phyloP scores from a whole-genome alignment of 2,329 filamentous ascomycete species.

The Ceratocystis diversiconidia region DNA sequence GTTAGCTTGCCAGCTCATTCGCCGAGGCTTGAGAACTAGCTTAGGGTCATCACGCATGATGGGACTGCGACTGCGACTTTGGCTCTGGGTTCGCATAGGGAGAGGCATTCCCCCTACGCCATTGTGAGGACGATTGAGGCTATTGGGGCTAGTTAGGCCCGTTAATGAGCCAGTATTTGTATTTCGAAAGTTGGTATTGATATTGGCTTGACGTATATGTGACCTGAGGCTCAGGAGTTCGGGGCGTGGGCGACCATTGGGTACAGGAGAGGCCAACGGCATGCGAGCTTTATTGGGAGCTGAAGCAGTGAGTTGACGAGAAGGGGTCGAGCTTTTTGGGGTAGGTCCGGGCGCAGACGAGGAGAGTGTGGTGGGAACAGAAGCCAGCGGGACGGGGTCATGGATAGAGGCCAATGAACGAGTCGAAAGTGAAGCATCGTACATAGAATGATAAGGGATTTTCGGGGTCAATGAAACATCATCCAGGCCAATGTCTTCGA shows the following conservation, averaged over 20 bases:
- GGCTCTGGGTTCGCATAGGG: conserved; percentile 15
- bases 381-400: conserved; percentile 23
- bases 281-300: conserved; percentile 19
- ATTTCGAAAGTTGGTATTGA: conserved; percentile 38
- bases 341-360: conserved; percentile 8
- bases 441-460: conserved; percentile 5
- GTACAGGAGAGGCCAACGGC: conserved; percentile 24
- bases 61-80: conserved; percentile 37
- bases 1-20: conserved; percentile 60
- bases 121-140: conserved; percentile 4
- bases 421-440: conserved; percentile 22
- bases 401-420: conserved; percentile 23
- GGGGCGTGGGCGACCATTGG: conserved; percentile 21
- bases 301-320: conserved; percentile 15
- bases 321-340: conserved; percentile 11
- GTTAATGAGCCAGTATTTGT: conserved; percentile 31
- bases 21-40: conserved; percentile 30
- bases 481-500: conserved; percentile 85
- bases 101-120: conserved; percentile 15
- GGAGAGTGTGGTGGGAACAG: conserved; percentile 4
- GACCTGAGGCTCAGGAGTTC: conserved; percentile 32
- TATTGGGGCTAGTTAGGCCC: conserved; percentile 19
- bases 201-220: conserved; percentile 31
- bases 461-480: conserved; percentile 33
- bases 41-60: conserved; percentile 32